Evolutionary conservation across 2,329 filamentous ascomycete genomes (phyloP), one percentile per base, ranked within the genome.

Genomic region (Ophiocordyceps robertsii): DNA sequence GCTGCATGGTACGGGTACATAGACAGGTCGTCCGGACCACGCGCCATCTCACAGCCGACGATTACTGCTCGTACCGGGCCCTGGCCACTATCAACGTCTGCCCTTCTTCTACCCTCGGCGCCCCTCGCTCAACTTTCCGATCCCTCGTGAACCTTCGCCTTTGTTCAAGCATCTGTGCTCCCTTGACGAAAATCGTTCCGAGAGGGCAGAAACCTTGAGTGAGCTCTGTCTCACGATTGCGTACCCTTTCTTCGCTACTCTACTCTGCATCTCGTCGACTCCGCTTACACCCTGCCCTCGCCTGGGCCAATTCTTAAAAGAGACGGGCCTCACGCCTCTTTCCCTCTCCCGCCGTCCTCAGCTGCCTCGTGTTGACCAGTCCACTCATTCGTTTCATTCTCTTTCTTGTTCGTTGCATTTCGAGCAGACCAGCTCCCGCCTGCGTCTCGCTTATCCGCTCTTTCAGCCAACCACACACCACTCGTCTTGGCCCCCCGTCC

Each of bases 51-150:
- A 39, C 45, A 31, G 45, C 38, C 47, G 47, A 43, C 44, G 45
- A 50, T 46, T 46, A 44, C 41, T 47, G 47, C 46, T 44, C 19
- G 19, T 19, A 19, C 19, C 19, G 19, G 31, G 14, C 13, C 42
- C 42, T 32, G 44, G 35, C 47, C 42, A 45, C 21, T 42, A 39
- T 42, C 43, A 38, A 50, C 45, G 49, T 53, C 52, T 53, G 54
- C 56, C 57, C 57, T 61, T 61, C 56, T 57, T 60, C 51, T 61
- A 58, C 57, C 57, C 57, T 53, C 48, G 51, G 55, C 56, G 47
- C 57, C 58, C 56, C 56, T 56, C 52, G 40, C 44, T 39, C 49
- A 40, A 39, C 19, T 33, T 38, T 24, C 36, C 35, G 33, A 46
- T 45, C 52, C 48, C 47, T 47, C 45, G 47, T 40, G 42, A 50